Conservation (phyloP, 192 early-diverging fungal species). For the Entomortierella lignicola region DNA sequence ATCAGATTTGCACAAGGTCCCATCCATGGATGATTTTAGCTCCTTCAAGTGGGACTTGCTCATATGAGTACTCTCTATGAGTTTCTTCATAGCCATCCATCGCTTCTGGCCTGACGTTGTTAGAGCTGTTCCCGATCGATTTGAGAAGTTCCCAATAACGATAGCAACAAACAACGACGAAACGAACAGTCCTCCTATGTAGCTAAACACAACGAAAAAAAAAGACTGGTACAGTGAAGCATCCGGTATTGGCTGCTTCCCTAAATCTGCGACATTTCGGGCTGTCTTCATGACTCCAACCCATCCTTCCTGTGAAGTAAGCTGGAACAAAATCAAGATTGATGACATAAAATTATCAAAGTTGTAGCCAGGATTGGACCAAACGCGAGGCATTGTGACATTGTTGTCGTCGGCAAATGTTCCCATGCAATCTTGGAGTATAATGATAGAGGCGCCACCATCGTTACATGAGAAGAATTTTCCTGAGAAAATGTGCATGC, state of each 20-base stretch:
- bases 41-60: slow-evolving; percentile 30
- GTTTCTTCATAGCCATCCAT: slow-evolving; percentile 71
- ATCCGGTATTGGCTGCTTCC: slow-evolving; percentile 51
- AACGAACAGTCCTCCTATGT: slow-evolving; percentile 68
- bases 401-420: slow-evolving; percentile 33
- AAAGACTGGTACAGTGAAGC: slow-evolving; percentile 60
- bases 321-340: slow-evolving; percentile 68
- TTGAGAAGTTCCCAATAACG: slow-evolving; percentile 68
- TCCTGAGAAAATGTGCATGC: slow-evolving; percentile 64
- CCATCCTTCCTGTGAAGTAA: slow-evolving; percentile 71
- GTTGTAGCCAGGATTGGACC: slow-evolving; percentile 71
- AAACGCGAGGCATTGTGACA: slow-evolving; percentile 62
- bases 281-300: slow-evolving; percentile 60
- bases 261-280: slow-evolving; percentile 56
- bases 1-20: slow-evolving; percentile 56
- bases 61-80: slow-evolving; percentile 61
- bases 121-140: slow-evolving; percentile 65
- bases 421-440: slow-evolving; percentile 46
- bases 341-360: slow-evolving; percentile 68
- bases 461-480: slow-evolving; percentile 68
- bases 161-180: slow-evolving; percentile 69
- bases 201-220: slow-evolving; percentile 69
- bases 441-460: slow-evolving; percentile 3
- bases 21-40: slow-evolving; percentile 47
- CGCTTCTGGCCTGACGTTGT: slow-evolving; percentile 66